Evolutionary conservation across 306 rosid species (phyloP).

Genomic region (Lupinus albus): DNA sequence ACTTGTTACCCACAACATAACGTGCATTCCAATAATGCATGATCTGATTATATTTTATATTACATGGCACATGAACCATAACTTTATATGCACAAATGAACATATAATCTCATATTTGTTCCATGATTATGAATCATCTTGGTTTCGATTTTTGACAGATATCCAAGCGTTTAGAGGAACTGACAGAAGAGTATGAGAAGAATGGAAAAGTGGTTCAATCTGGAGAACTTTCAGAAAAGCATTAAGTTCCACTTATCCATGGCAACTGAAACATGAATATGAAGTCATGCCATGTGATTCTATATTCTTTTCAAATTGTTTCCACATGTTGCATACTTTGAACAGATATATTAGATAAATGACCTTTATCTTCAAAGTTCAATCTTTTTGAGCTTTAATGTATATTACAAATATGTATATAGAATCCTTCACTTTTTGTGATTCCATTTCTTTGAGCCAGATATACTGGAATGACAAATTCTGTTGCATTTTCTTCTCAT

Average conservation of each 20-base stretch:
- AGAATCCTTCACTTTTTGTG: not conserved
- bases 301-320: constrained; percentile 29
- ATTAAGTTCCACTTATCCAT: constrained; percentile 2
- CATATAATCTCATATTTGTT: not conserved
- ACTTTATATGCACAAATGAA: not conserved
- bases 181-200: constrained; percentile 57
- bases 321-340: not conserved
- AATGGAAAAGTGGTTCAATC: constrained; percentile 44
- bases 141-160: constrained; percentile 43
- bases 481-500: not conserved
- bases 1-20: not conserved
- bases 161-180: constrained; percentile 64
- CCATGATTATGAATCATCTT: not conserved
- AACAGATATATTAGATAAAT: not conserved
- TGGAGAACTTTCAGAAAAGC: constrained; percentile 38
- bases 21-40: not conserved
- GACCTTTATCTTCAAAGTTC: not conserved
- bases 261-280: not conserved
- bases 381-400: constrained; percentile 4
- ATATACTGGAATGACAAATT: not conserved
- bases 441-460: not conserved
- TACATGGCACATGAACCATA: constrained; percentile 2
- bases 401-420: no score
- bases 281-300: not conserved
- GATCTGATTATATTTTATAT: not conserved